These are phyloP conservation scores for Dillenia turbinata DNA, from an alignment of 164 flowering plant genomes.

Conservation along the genomic window DNA sequence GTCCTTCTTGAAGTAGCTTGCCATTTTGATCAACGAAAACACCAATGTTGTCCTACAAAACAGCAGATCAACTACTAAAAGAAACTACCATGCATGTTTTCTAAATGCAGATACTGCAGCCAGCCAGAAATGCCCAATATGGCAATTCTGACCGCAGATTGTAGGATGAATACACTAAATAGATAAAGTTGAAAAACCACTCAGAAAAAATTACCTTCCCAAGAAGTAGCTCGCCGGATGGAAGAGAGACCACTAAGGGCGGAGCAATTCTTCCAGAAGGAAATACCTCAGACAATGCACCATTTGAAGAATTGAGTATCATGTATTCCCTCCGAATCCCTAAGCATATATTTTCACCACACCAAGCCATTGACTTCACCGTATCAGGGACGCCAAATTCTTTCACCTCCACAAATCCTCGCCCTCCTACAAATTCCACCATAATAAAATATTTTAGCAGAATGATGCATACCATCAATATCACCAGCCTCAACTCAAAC, in stretches of 20 bases:
- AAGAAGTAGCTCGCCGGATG: constrained; percentile 88
- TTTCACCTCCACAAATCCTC: constrained; percentile 97
- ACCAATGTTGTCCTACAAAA: constrained; percentile 88
- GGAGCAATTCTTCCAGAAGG: constrained; percentile 94
- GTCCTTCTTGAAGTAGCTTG: constrained; percentile 87
- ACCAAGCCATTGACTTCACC: constrained; percentile 96
- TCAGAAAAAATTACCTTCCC: constrained; percentile 63
- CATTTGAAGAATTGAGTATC: constrained; percentile 72
- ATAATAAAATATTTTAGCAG: background rate
- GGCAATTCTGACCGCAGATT: too few relatives aligned
- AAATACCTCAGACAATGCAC: constrained; percentile 76
- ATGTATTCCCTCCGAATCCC: constrained; percentile 77
- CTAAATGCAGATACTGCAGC: too few relatives aligned
- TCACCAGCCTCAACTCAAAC: too few relatives aligned
- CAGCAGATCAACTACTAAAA: background rate
- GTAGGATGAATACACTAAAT: too few relatives aligned
- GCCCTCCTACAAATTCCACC: constrained; percentile 48
- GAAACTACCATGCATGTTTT: too few relatives aligned
- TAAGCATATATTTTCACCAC: constrained; percentile 95
- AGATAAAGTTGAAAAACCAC: too few relatives aligned
- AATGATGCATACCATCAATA: too few relatives aligned
- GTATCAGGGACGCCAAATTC: constrained; percentile 88
- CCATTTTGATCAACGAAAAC: constrained; percentile 96
- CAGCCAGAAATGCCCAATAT: too few relatives aligned
- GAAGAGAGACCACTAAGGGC: constrained; percentile 81